phyloP scores from a whole-genome alignment of 371 early-diverging fungal genomes.

The Rhizopus sp. region DNA sequence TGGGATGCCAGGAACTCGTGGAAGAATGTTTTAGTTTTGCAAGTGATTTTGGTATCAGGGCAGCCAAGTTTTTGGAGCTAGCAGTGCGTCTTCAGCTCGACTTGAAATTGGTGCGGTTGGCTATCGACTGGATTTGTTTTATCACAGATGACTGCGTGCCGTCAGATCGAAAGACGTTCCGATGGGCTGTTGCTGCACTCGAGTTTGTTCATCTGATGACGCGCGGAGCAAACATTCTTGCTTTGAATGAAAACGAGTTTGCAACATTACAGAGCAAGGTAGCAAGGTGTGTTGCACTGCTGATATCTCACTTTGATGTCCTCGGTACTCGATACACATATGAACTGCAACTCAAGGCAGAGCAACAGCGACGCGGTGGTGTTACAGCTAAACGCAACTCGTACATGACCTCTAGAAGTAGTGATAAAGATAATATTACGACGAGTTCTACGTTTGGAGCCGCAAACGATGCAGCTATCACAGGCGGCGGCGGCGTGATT shows the following conservation, averaged over 20 bases:
- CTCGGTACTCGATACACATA: slow-evolving; percentile 62
- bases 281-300: slow-evolving; percentile 77
- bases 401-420: slow-evolving; percentile 29
- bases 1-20: slow-evolving; percentile 74
- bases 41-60: slow-evolving; percentile 74
- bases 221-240: slow-evolving; percentile 72
- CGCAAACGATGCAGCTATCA: slow-evolving; percentile 30
- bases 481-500: slow-evolving; percentile 39
- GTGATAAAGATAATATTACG: slow-evolving; percentile 41
- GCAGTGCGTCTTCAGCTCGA: slow-evolving; percentile 57
- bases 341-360: slow-evolving; percentile 53
- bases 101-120: slow-evolving; percentile 65
- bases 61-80: slow-evolving; percentile 66
- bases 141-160: slow-evolving; percentile 78
- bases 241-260: slow-evolving; percentile 72
- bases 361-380: slow-evolving; percentile 41
- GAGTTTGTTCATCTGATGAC: slow-evolving; percentile 84
- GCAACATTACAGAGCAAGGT: slow-evolving; percentile 68
- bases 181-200: slow-evolving; percentile 87
- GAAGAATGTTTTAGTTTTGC: slow-evolving; percentile 86
- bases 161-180: slow-evolving; percentile 80
- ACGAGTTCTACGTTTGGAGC: slow-evolving; percentile 51
- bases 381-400: slow-evolving; percentile 42
- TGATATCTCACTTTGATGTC: slow-evolving; percentile 83
- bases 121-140: slow-evolving; percentile 89